Evolutionary conservation across 805 yeast species (phyloP).

Genomic region (Wickerhamomyces strasburgensis): DNA sequence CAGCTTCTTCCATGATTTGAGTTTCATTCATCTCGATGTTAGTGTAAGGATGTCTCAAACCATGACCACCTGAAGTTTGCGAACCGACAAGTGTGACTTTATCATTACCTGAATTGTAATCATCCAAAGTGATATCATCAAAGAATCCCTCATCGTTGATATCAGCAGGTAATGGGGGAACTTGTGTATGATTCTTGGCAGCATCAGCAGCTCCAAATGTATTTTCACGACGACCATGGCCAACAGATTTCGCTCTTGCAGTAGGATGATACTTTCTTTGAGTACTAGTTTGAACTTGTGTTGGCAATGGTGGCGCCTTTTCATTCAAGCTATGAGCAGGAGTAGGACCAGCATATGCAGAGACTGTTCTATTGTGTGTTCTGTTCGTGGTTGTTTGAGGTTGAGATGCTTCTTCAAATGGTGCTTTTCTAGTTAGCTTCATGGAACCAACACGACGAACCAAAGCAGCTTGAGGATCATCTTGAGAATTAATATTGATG

Average conservation of each 20-base stretch:
- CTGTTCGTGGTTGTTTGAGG: slow-evolving; percentile 5
- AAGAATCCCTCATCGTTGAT: slow-evolving; percentile 40
- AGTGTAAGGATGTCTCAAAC: slow-evolving; percentile 7
- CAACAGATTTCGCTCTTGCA: slow-evolving; percentile 83
- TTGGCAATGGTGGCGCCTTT: slow-evolving; percentile 8
- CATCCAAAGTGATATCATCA: slow-evolving; percentile 58
- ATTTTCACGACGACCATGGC: slow-evolving; percentile 58
- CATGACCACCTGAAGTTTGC: slow-evolving; percentile 11
- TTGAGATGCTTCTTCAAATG: slow-evolving; percentile 11
- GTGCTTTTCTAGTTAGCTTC: slow-evolving; percentile 16
- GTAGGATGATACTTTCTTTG: slow-evolving; percentile 58
- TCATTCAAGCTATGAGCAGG: not conserved
- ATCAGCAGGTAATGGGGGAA: slow-evolving; percentile 30
- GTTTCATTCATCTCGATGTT: slow-evolving; percentile 37
- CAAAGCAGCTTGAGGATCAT: slow-evolving; percentile 12
- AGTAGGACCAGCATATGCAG: slow-evolving; percentile 22
- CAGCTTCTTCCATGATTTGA: slow-evolving; percentile 42
- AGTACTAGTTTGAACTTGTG: slow-evolving; percentile 13
- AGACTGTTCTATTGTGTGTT: slow-evolving; percentile 25
- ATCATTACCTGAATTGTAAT: slow-evolving; percentile 28
- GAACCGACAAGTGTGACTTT: slow-evolving; percentile 18
- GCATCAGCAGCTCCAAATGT: slow-evolving; percentile 3
- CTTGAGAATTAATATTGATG: slow-evolving; percentile 1
- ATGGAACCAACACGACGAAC: slow-evolving; percentile 25
- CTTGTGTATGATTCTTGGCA: slow-evolving; percentile 6